These are phyloP conservation scores for Pelargonium fulgidum DNA, from an alignment of 441 rosid species.

Conservation along the genomic window DNA sequence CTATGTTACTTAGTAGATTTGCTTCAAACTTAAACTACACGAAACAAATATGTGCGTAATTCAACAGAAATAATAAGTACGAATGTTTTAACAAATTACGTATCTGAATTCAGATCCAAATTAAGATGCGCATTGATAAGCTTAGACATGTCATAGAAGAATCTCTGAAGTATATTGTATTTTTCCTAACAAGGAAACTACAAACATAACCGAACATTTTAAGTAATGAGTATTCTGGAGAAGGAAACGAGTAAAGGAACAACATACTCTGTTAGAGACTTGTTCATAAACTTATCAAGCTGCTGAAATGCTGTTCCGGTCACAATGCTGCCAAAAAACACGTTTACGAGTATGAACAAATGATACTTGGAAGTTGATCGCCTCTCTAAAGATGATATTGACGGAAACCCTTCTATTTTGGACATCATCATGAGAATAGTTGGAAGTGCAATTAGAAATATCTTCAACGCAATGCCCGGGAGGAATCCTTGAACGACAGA, in stretches of 20 bases:
- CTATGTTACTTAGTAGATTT: too few species aligned
- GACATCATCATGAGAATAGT: constrained; percentile 88
- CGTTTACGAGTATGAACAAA: constrained; percentile 70
- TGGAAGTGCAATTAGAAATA: constrained; percentile 85
- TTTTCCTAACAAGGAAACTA: too few species aligned
- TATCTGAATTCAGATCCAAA: too few species aligned
- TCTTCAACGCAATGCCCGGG: constrained; percentile 40
- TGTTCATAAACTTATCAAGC: constrained; percentile 51
- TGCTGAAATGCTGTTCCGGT: constrained; percentile 80
- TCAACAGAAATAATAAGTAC: too few species aligned
- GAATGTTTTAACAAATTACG: too few species aligned
- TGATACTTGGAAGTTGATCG: constrained; percentile 81
- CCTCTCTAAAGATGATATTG: constrained; percentile 71
- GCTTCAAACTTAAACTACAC: too few species aligned
- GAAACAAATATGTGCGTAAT: too few species aligned
- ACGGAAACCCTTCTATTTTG: constrained; percentile 77
- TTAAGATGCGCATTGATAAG: too few species aligned
- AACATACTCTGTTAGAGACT: constrained; percentile 61
- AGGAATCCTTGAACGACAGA: constrained; percentile 63
- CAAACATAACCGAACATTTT: too few species aligned
- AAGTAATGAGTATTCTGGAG: not conserved
- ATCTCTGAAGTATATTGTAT: too few species aligned
- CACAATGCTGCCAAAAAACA: constrained; percentile 64
- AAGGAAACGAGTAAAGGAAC: not conserved
- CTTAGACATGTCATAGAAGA: too few species aligned